Percentiles rank a stretch among this genome's conserved stretches.
These are phyloP conservation scores for Trifolium fragiferum DNA, from an alignment of 306 rosid species.

Conservation along the genomic window DNA sequence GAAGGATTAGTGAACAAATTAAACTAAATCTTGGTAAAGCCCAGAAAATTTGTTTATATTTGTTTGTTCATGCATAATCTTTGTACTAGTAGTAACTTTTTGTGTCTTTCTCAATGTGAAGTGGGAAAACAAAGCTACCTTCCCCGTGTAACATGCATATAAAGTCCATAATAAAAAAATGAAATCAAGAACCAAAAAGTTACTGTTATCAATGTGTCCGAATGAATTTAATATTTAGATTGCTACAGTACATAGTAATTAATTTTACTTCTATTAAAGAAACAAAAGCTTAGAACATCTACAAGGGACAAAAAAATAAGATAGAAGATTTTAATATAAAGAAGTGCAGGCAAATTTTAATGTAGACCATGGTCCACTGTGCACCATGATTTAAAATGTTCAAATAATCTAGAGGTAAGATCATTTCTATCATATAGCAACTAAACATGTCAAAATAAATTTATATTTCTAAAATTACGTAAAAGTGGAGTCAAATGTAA, in stretches of 20 bases:
- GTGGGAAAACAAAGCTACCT: conserved; percentile 23
- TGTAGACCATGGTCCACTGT: no score
- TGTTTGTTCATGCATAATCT: conserved; percentile 14
- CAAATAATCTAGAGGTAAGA: no score
- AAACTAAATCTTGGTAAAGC: conserved; percentile 24
- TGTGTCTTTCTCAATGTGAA: conserved; percentile 7
- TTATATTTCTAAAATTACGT: no score
- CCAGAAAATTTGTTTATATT: conserved; percentile 33
- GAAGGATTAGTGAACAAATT: conserved; percentile 10
- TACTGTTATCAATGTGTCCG: conserved; percentile 6
- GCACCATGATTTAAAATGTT: no score
- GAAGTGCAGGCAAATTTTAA: neutral
- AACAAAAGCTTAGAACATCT: conserved; percentile 50
- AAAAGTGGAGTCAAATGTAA: no score
- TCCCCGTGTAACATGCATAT: conserved; percentile 17
- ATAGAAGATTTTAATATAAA: neutral
- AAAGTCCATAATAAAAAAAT: neutral
- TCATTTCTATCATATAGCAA: no score
- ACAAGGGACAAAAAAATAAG: conserved; percentile 36
- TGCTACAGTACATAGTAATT: conserved; percentile 19
- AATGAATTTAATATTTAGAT: neutral
- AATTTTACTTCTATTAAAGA: conserved; percentile 21
- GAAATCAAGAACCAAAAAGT: conserved; percentile 5
- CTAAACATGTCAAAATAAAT: no score
- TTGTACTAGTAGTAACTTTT: neutral